Evolutionary conservation across 768 basidiomycete genomes (phyloP).

Genomic region (Tulasnella sp.): DNA sequence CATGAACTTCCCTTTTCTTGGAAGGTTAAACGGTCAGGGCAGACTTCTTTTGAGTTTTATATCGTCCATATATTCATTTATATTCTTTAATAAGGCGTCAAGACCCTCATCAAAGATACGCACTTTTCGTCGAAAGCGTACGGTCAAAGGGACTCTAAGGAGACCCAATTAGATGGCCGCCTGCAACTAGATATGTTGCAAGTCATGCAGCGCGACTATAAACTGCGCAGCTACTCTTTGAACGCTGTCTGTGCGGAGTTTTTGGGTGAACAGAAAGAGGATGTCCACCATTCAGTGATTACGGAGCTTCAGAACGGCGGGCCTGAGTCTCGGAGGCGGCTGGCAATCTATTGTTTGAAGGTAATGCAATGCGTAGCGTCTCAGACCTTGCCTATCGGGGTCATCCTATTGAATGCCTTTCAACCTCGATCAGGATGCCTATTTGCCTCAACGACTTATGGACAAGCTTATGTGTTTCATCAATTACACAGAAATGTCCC

Average conservation of each 20-base stretch:
- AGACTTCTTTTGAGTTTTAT: background rate
- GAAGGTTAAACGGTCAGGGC: slow-evolving; percentile 57
- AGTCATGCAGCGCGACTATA: slow-evolving; percentile 98
- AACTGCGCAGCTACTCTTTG: slow-evolving; percentile 90
- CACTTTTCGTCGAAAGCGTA: slow-evolving; percentile 98
- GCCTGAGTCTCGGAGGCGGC: slow-evolving; percentile 77
- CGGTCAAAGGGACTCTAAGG: slow-evolving; percentile 93
- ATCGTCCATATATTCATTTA: background rate
- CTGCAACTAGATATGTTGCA: slow-evolving; percentile 93
- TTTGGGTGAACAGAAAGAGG: slow-evolving; percentile 97
- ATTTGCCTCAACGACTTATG: slow-evolving; percentile 88
- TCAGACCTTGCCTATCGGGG: background rate
- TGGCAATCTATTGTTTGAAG: slow-evolving; percentile 98
- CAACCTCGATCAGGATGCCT: slow-evolving; percentile 64
- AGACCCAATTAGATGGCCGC: slow-evolving; percentile 80
- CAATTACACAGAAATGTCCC: slow-evolving; percentile 98
- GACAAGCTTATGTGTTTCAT: slow-evolving; percentile 99
- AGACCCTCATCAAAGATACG: slow-evolving; percentile 77
- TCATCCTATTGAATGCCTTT: background rate
- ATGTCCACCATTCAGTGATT: slow-evolving; percentile 97
- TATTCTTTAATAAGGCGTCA: slow-evolving; percentile 42
- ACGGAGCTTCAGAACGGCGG: slow-evolving; percentile 97
- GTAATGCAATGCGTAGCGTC: slow-evolving; percentile 31
- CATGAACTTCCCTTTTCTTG: slow-evolving; percentile 54
- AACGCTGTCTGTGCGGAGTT: slow-evolving; percentile 98